These are phyloP conservation scores for Chytriomyces sp. DNA, from an alignment of 192 early-diverging fungal genomes.

Conservation along the genomic window DNA sequence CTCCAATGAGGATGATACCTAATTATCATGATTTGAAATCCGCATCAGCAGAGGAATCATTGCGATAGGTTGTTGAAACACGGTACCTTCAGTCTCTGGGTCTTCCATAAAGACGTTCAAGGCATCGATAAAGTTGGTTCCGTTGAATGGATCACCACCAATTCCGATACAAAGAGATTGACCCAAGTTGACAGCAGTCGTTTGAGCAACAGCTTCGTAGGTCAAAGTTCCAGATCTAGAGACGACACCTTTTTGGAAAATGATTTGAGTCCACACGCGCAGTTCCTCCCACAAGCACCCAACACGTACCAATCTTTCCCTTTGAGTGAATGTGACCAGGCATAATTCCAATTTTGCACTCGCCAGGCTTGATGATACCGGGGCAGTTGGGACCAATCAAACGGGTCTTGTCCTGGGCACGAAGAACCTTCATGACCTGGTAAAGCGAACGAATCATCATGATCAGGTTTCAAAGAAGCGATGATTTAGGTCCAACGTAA, in stretches of 20 bases:
- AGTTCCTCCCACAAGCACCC: no score
- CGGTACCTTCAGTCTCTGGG: constrained; percentile 87
- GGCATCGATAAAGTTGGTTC: constrained; percentile 99
- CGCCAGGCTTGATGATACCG: constrained; percentile 94
- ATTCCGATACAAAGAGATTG: constrained; percentile 97
- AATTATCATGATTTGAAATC: neutral
- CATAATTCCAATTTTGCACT: constrained; percentile 99
- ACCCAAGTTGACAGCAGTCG: constrained; percentile 92
- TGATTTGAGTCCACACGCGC: neutral
- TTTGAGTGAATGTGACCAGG: constrained; percentile 97
- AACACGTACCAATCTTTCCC: constrained; percentile 77
- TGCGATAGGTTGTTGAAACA: neutral
- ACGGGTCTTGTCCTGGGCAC: constrained; percentile 89
- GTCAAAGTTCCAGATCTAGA: constrained; percentile 99
- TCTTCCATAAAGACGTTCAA: constrained; percentile 93
- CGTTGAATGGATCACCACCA: constrained; percentile 99
- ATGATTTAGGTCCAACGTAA: neutral
- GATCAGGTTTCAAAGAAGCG: neutral
- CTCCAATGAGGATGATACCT: constrained; percentile 98
- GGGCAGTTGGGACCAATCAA: constrained; percentile 99
- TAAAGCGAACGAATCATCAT: neutral
- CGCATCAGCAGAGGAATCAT: no score
- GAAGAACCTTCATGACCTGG: constrained; percentile 87
- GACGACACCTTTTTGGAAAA: constrained; percentile 73
- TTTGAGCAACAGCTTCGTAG: constrained; percentile 99